Conservation (phyloP, 2,329 filamentous ascomycete species). For the Onygena corvina region DNA sequence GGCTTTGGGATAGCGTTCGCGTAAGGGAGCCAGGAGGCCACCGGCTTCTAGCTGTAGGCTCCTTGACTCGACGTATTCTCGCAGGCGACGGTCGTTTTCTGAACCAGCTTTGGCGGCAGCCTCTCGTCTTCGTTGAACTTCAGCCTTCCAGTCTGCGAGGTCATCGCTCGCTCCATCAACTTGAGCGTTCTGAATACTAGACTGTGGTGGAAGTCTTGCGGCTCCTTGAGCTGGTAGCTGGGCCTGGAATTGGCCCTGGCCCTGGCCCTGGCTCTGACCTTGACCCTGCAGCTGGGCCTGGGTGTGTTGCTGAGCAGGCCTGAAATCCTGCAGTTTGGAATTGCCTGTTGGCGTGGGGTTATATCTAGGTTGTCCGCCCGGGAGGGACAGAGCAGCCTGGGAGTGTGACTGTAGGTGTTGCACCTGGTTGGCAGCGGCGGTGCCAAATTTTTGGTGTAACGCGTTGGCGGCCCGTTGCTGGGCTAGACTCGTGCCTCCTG, state of each 20-base stretch:
- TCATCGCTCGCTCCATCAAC: slow-evolving; percentile 62
- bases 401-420: slow-evolving; percentile 34
- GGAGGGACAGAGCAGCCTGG: slow-evolving; percentile 26
- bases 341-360: slow-evolving; percentile 1
- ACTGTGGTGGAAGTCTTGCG: slow-evolving; percentile 22
- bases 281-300: slow-evolving; percentile 31
- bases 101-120: slow-evolving; percentile 27
- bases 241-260: no score
- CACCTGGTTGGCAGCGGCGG: slow-evolving; percentile 33
- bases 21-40: slow-evolving; percentile 35
- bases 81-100: slow-evolving; percentile 30
- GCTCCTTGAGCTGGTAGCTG: slow-evolving; percentile 21
- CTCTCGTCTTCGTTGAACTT: slow-evolving; percentile 34
- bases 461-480: slow-evolving; percentile 44
- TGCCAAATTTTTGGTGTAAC: slow-evolving; percentile 39
- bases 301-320: slow-evolving; percentile 18
- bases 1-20: slow-evolving; percentile 26
- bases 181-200: slow-evolving; percentile 45
- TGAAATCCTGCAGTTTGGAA: slow-evolving; percentile 5
- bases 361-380: slow-evolving; percentile 24
- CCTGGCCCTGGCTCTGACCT: slow-evolving; percentile 22
- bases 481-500: slow-evolving; percentile 25
- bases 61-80: slow-evolving; percentile 32
- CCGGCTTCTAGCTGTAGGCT: slow-evolving; percentile 36
- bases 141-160: slow-evolving; percentile 42